These are phyloP conservation scores for Carnegiea gigantea DNA, from an alignment of 179 eudicot species.

Conservation along the genomic window DNA sequence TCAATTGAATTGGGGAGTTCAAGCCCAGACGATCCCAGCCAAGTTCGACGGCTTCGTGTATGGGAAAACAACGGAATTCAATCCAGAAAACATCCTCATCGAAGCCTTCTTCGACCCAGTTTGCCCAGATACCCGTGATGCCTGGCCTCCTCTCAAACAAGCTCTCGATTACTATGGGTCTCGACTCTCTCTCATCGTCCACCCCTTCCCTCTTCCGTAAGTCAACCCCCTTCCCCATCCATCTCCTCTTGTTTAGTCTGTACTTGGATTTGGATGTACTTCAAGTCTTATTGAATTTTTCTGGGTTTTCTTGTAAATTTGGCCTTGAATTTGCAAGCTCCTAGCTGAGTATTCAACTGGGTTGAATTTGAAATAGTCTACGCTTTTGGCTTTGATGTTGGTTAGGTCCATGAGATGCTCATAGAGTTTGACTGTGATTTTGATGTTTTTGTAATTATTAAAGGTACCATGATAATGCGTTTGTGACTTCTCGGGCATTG, in stretches of 20 bases:
- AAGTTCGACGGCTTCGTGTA: conserved; percentile 53
- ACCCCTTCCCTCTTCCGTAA: conserved; percentile 78
- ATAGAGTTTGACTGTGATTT: background rate
- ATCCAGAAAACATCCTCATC: conserved; percentile 41
- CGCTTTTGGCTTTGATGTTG: background rate
- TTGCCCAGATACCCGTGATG: conserved; percentile 77
- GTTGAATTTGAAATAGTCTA: background rate
- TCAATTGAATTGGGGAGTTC: background rate
- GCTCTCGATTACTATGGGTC: conserved; percentile 44
- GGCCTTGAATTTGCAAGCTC: background rate
- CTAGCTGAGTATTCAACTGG: background rate
- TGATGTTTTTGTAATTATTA: conserved; percentile 13
- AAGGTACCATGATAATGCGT: conserved; percentile 91
- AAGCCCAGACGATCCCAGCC: conserved; percentile 27
- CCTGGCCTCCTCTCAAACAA: conserved; percentile 80
- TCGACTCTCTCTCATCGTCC: conserved; percentile 51
- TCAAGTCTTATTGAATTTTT: background rate
- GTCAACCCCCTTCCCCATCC: background rate
- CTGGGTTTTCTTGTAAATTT: background rate
- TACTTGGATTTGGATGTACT: background rate
- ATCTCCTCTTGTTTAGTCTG: background rate
- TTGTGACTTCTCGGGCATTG: conserved; percentile 67
- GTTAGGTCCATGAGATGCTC: background rate
- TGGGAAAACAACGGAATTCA: conserved; percentile 27
- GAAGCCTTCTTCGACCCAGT: conserved; percentile 90